phyloP scores from a whole-genome alignment of 2,329 filamentous ascomycete genomes.

The Fusarium beomiforme region DNA sequence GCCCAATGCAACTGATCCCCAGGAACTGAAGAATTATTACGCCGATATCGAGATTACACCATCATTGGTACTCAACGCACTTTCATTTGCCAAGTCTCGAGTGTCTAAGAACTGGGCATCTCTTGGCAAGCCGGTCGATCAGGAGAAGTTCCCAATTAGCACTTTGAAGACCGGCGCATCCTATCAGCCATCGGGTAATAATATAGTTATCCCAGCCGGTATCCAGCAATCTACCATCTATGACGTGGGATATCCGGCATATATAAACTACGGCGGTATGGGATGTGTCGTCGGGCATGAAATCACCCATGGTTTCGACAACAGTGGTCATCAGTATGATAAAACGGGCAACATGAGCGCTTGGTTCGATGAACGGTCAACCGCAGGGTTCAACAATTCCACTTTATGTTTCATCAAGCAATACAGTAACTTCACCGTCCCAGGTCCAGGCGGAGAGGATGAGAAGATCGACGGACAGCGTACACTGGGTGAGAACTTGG shows the following conservation, averaged over 20 bases:
- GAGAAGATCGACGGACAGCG: constrained; percentile 70
- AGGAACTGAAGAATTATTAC: constrained; percentile 66
- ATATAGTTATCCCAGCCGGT: constrained; percentile 68
- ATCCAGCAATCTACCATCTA: constrained; percentile 77
- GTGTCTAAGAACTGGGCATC: constrained; percentile 63
- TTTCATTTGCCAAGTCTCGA: constrained; percentile 60
- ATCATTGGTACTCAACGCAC: constrained; percentile 66
- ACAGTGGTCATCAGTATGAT: constrained; percentile 71
- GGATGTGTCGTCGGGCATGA: constrained; percentile 75
- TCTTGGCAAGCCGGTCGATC: constrained; percentile 68
- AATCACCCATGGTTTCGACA: constrained; percentile 76
- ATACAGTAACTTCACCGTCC: constrained; percentile 69
- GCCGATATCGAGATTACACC: constrained; percentile 58
- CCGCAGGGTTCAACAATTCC: constrained; percentile 65
- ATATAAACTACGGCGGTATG: constrained; percentile 74
- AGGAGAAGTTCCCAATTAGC: constrained; percentile 69
- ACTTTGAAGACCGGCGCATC: constrained; percentile 72
- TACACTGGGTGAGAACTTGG: constrained; percentile 76
- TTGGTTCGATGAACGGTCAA: constrained; percentile 72
- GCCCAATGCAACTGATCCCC: constrained; percentile 69
- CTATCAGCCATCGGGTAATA: constrained; percentile 70
- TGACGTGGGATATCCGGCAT: constrained; percentile 68
- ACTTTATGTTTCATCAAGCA: constrained; percentile 74
- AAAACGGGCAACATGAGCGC: constrained; percentile 70
- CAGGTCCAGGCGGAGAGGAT: constrained; percentile 62